Conservation (phyloP, 257 asterid species). For the Datura wrightii region DNA sequence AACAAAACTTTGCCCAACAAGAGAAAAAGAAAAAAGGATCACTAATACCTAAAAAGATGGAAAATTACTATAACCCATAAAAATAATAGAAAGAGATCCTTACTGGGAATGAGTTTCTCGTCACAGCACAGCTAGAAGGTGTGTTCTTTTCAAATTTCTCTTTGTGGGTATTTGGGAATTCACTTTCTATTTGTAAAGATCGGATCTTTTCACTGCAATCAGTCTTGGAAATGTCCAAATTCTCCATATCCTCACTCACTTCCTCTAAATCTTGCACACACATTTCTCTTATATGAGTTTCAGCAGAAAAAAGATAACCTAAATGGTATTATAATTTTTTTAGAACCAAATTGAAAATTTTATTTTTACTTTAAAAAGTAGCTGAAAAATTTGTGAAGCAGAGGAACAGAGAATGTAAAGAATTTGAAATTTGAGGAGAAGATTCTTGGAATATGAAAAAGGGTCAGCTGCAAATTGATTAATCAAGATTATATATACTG, state of each 20-base stretch:
- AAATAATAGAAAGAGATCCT: conserved; percentile 32
- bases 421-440: conserved; percentile 9
- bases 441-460: conserved; percentile 27
- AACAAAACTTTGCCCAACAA: no score
- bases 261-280: conserved; percentile 82
- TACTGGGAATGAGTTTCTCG: conserved; percentile 61
- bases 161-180: conserved; percentile 41
- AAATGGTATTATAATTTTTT: no score
- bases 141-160: conserved; percentile 28
- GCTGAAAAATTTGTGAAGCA: conserved; percentile 27
- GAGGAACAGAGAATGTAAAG: conserved; percentile 26
- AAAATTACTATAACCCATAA: not conserved
- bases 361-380: conserved; percentile 28
- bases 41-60: not conserved
- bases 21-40: not conserved
- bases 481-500: conserved; percentile 6
- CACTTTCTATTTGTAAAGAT: conserved; percentile 51
- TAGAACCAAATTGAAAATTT: not conserved
- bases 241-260: conserved; percentile 63
- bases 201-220: conserved; percentile 46
- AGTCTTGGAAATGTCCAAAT: conserved; percentile 49
- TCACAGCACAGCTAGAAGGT: conserved; percentile 38
- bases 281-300: conserved; percentile 44
- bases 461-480: not conserved
- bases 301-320: not conserved